phyloP scores from a whole-genome alignment of 2,329 filamentous ascomycete species.

The Trichoderma gracile region DNA sequence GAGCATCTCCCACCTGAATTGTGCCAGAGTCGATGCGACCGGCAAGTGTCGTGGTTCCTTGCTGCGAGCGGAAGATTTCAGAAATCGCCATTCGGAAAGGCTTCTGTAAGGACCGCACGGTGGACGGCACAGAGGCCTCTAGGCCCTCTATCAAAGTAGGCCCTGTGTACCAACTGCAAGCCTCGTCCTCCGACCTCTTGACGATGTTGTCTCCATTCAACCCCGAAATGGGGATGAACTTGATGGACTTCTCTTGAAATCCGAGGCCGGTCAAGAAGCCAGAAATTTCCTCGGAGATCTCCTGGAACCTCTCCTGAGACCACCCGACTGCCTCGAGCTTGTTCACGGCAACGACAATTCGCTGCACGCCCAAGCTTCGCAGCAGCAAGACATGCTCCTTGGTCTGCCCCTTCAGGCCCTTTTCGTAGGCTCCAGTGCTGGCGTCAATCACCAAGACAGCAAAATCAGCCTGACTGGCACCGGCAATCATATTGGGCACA shows the following conservation, averaged over 20 bases:
- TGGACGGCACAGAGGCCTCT: constrained; percentile 74
- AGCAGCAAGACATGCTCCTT: constrained; percentile 89
- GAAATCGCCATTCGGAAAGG: constrained; percentile 83
- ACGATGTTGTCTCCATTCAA: constrained; percentile 86
- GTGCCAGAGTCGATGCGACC: constrained; percentile 84
- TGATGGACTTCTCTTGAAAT: constrained; percentile 78
- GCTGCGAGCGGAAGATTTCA: constrained; percentile 80
- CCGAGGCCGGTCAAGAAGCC: constrained; percentile 81
- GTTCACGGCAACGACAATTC: constrained; percentile 88
- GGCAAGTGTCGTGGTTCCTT: constrained; percentile 80
- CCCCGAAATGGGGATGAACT: constrained; percentile 87
- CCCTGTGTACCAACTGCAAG: constrained; percentile 77
- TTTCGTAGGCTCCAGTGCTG: constrained; percentile 87
- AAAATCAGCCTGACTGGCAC: constrained; percentile 93
- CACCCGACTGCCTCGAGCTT: constrained; percentile 88
- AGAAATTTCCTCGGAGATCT: constrained; percentile 80
- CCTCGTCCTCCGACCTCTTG: constrained; percentile 53
- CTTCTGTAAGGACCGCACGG: constrained; percentile 66
- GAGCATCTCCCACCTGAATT: constrained; percentile 78
- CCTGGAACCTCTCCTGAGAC: constrained; percentile 78
- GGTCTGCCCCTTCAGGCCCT: constrained; percentile 89
- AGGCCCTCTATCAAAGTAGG: constrained; percentile 79
- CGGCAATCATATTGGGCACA: constrained; percentile 98
- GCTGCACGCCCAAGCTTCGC: constrained; percentile 85
- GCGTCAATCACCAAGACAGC: constrained; percentile 93